Evolutionary conservation across 192 early-diverging fungal species (phyloP).

Genomic region (Coemansia sp.): DNA sequence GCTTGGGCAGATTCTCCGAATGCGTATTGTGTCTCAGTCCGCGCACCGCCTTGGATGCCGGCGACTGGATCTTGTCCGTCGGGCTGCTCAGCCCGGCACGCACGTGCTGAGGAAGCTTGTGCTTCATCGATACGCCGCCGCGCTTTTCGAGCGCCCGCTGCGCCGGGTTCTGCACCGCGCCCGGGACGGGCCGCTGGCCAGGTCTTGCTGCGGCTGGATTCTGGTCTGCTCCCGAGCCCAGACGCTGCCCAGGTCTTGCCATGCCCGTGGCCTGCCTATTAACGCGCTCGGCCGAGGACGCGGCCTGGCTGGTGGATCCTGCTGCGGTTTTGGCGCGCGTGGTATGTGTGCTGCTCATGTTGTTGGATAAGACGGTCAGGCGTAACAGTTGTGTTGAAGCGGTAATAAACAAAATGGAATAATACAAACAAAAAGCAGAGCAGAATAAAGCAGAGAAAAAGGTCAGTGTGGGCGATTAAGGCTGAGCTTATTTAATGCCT

Average conservation of each 20-base stretch:
- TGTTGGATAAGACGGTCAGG: too few relatives aligned
- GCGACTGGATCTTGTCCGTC: conserved; percentile 46
- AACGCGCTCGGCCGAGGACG: background rate
- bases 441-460: background rate
- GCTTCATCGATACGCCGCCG: background rate
- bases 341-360: too few relatives aligned
- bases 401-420: background rate
- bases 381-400: too few relatives aligned
- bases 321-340: background rate
- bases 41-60: conserved; percentile 31
- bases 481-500: background rate
- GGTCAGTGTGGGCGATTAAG: background rate
- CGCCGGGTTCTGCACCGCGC: conserved; percentile 10
- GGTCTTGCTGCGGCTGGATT: too few relatives aligned
- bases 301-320: background rate
- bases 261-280: background rate
- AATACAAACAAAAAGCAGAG: background rate
- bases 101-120: conserved; percentile 13
- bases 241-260: background rate
- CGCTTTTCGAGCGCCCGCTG: conserved; percentile 13
- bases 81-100: conserved; percentile 29
- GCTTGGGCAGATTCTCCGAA: conserved; percentile 10
- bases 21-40: conserved; percentile 36
- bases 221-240: too few relatives aligned
- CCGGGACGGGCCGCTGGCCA: background rate